phyloP scores from a whole-genome alignment of 768 basidiomycete species.

The Boletus insuetus region DNA sequence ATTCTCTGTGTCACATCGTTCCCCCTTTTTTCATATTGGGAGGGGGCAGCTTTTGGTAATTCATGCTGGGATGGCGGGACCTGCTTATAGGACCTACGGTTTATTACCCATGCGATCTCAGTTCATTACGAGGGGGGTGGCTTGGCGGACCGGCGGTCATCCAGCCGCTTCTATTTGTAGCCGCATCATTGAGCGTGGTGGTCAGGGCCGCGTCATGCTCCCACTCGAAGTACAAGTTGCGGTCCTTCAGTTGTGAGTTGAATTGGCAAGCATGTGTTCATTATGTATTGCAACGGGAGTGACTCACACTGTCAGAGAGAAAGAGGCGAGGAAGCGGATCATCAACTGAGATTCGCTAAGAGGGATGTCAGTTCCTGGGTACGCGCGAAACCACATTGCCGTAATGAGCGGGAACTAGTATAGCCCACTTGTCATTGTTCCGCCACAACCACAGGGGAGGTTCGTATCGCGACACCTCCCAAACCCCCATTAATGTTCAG shows the following conservation, averaged over 20 bases:
- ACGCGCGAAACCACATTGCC: conserved; percentile 18
- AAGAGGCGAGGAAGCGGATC: conserved; percentile 18
- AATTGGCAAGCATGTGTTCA: background rate
- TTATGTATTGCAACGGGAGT: conserved; percentile 16
- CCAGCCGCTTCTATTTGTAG: conserved; percentile 15
- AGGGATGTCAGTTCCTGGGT: conserved; percentile 20
- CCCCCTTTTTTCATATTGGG: conserved; percentile 2
- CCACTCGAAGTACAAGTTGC: background rate
- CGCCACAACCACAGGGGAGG: conserved; percentile 13
- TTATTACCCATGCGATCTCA: conserved; percentile 17
- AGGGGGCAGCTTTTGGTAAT: background rate
- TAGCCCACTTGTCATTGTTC: conserved; percentile 15
- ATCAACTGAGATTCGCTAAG: conserved; percentile 21
- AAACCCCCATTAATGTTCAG: background rate
- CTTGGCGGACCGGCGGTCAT: conserved; percentile 17
- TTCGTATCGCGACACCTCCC: conserved; percentile 6
- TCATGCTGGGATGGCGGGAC: background rate
- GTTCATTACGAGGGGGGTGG: conserved; percentile 20
- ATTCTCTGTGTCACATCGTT: conserved; percentile 11
- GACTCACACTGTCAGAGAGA: background rate
- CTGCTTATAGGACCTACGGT: conserved; percentile 2
- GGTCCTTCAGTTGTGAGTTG: background rate
- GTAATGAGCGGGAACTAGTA: conserved; percentile 22
- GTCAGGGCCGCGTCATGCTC: conserved; percentile 5
- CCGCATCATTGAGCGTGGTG: conserved; percentile 1